A percentile compares a stretch with the other conserved stretches of the same genome.
Evolutionary conservation across 2,329 filamentous ascomycete genomes (phyloP).

Genomic region (Fusarium mangiferae): DNA sequence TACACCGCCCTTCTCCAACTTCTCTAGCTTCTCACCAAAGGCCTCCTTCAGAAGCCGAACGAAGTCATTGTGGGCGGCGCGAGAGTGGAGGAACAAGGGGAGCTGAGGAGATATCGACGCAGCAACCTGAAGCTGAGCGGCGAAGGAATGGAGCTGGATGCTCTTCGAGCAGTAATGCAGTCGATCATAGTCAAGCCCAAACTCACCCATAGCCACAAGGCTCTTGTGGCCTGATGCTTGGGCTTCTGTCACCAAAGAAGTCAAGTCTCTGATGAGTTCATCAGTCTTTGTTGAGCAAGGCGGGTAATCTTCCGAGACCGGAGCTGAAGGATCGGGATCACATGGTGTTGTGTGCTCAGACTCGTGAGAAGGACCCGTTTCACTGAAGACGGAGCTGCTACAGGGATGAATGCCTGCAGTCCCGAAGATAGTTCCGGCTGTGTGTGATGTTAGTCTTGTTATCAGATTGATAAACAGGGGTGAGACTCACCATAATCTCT

Average conservation of each 20-base stretch:
- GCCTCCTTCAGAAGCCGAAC: slow-evolving; percentile 72
- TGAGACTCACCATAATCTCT: slow-evolving; percentile 73
- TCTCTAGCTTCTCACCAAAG: slow-evolving; percentile 68
- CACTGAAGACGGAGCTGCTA: slow-evolving; percentile 81
- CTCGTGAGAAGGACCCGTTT: slow-evolving; percentile 56
- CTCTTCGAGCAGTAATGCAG: slow-evolving; percentile 83
- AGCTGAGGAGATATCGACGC: slow-evolving; percentile 75
- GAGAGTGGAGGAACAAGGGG: slow-evolving; percentile 91
- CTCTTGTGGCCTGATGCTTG: slow-evolving; percentile 55
- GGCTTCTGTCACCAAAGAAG: slow-evolving; percentile 69
- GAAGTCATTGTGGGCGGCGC: slow-evolving; percentile 89
- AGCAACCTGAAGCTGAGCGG: slow-evolving; percentile 82
- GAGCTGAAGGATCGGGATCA: slow-evolving; percentile 62
- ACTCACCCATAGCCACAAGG: slow-evolving; percentile 89
- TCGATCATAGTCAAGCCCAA: slow-evolving; percentile 96
- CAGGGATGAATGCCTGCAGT: slow-evolving; percentile 97
- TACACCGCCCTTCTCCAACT: slow-evolving; percentile 78
- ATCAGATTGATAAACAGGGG: slow-evolving; percentile 5
- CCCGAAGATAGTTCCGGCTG: slow-evolving; percentile 84
- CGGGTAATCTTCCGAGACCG: slow-evolving; percentile 59
- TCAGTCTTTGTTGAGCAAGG: slow-evolving; percentile 57
- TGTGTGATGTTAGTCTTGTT: slow-evolving; percentile 8
- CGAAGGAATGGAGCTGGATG: slow-evolving; percentile 86
- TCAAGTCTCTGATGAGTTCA: slow-evolving; percentile 68
- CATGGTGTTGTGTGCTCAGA: slow-evolving; percentile 62